A percentile compares a stretch with the other conserved stretches of the same genome.
These are phyloP conservation scores for Balakata baccata DNA, from an alignment of 345 rosid genomes.

Conservation along the genomic window DNA sequence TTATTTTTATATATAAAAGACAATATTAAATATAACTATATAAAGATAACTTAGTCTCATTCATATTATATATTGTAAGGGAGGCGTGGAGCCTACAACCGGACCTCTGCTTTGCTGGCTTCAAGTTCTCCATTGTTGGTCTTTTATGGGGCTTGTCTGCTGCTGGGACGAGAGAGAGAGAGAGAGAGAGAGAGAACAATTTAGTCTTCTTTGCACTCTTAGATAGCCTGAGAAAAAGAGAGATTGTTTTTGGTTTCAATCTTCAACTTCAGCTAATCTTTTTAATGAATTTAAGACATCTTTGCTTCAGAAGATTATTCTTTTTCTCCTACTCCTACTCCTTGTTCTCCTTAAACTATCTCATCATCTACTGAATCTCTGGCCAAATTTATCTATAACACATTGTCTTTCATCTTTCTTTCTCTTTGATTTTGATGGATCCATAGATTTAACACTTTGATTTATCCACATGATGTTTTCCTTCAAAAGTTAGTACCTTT, in stretches of 20 bases:
- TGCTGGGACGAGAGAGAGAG: no score
- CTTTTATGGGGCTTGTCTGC: constrained; percentile 70
- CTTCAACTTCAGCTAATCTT: constrained; percentile 16
- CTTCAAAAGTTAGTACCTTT: constrained; percentile 13
- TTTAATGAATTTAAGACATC: background rate
- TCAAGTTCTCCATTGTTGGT: constrained; percentile 61
- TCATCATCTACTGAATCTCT: constrained; percentile 7
- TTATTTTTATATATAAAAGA: no score
- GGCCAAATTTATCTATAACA: constrained; percentile 4
- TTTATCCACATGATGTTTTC: constrained; percentile 30
- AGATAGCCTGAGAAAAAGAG: constrained; percentile 15
- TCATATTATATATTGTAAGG: no score
- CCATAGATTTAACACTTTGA: constrained; percentile 51
- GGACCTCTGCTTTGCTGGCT: constrained; percentile 83
- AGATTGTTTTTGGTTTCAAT: background rate
- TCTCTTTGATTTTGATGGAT: constrained; percentile 32
- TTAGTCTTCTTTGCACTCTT: background rate
- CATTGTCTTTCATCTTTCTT: constrained; percentile 3
- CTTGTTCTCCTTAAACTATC: constrained; percentile 19
- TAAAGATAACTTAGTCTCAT: no score
- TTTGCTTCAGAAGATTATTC: background rate
- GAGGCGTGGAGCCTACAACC: constrained; percentile 71
- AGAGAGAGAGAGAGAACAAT: background rate
- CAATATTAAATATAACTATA: no score
- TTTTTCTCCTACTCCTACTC: no score